Conservation (phyloP, 2,329 filamentous ascomycete species). For the Fusarium brachygibbosum region DNA sequence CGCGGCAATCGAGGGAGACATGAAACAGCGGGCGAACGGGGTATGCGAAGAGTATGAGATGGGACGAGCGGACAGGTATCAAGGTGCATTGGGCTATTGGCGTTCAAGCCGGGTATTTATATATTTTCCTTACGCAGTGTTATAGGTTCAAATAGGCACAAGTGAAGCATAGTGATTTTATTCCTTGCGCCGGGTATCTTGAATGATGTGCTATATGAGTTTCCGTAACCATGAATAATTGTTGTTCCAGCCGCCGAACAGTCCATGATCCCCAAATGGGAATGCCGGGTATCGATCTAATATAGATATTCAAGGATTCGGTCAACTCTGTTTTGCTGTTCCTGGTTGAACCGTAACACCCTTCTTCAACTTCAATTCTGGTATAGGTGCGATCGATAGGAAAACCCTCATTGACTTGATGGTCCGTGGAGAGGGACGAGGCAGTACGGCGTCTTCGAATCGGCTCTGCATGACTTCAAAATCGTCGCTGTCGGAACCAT, state of each 20-base stretch:
- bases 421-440: conserved; percentile 59
- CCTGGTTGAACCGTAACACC: conserved; percentile 65
- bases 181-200: conserved; percentile 42
- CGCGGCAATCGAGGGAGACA: not conserved
- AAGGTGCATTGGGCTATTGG: conserved; percentile 34
- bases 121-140: conserved; percentile 30
- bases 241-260: conserved; percentile 23
- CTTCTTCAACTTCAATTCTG: conserved; percentile 65
- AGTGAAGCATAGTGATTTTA: conserved; percentile 31
- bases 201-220: conserved; percentile 9
- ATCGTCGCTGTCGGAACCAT: conserved; percentile 56
- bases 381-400: conserved; percentile 66
- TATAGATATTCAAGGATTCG: not conserved
- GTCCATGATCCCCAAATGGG: not conserved
- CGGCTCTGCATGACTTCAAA: conserved; percentile 72
- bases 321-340: conserved; percentile 45
- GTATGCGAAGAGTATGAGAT: not conserved
- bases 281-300: not conserved
- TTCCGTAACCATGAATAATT: conserved; percentile 7
- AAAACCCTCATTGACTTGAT: conserved; percentile 72
- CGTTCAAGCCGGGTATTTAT: conserved; percentile 40
- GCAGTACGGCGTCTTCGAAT: conserved; percentile 67
- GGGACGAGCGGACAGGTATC: conserved; percentile 10
- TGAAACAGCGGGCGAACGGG: not conserved
- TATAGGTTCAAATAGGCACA: conserved; percentile 34